Base-by-base conservation (phyloP, 345 rosid species). In the Durio zibethinus region DNA sequence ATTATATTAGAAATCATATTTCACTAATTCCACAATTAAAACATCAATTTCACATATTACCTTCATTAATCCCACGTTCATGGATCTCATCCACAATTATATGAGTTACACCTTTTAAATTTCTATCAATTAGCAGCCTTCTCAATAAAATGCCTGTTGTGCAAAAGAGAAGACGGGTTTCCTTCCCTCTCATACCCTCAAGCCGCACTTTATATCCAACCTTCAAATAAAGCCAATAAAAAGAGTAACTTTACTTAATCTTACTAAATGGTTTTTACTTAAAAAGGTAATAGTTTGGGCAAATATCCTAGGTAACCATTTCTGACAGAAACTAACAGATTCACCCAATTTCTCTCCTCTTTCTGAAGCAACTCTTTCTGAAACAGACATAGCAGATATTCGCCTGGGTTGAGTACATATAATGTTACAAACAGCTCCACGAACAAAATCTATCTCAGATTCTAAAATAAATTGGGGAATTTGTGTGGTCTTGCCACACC, bases 401-500 rank as follows among this genome's bases (percentile, higher is more conserved):
- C 91, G 84, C 76, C 98, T 87, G 61, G 98, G 98, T 82, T 93
- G 98, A n/a, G 98, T 94, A 74, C 98, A 94, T 78, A 94, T 88
- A 78, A 94, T 88, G 79, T 86, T 93, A 82, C 97, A 94, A 77
- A 35, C 78, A 85, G 98, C 97, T 80, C 98, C 98, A 0, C 78
- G 85, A 42, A 69, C 81, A 83, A 89, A 87, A 75, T 86, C 87
- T 77, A 90, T 84, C 85, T 91, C 89, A 47, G 97, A 87, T 84
- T 94, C 98, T 80, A 94, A 84, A 68, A 94, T 87, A 80, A 86
- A 94, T 82, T 94, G 98, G 74, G 98, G 98, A 85, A 94, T 84
- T 74, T 94, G 98, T n/a, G 97, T 94, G 74, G 98, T 94, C 89
- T 94, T 94, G 80, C 98, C 98, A 76, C 98, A 94, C 61, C 98